Base-by-base conservation (phyloP, 164 flowering plant species). In the Euptelea pleiosperma region DNA sequence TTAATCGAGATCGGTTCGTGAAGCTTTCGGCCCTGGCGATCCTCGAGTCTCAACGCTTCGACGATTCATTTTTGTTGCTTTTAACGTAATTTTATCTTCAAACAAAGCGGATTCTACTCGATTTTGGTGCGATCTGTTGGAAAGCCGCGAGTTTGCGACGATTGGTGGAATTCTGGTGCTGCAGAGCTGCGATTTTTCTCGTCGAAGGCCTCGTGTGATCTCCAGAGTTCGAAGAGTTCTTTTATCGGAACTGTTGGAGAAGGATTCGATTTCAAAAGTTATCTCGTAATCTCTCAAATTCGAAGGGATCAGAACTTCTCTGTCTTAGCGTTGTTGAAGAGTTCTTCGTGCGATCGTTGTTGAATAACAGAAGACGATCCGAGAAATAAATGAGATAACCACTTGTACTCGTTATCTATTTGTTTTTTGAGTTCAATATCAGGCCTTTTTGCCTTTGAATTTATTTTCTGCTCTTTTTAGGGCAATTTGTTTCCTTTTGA, bases 401-500 rank as follows among this genome's bases (percentile, higher is more conserved):
- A 55, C 54, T 63, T 63, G 66, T 63, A 63, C 60, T 55, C 48
- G 16, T 29, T 40, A 9, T 51, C 21, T 48, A 33, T 44, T 45
- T 34, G 36, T 69, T 65, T 52, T 59, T 68, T 59, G 47, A 73
- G 74, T 68, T 71, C 44, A 73, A 80, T 70, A 72, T 46, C 64
- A 73, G 81, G 79, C 68, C 75, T 55, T 58, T 30, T 39, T 60
- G 82, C 71, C 79, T 50, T 66, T 64, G 56, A 57, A 36, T 56
- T 51, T 52, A 57, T 34, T n/a, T 68, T 53, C 29, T 45, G 30
- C 49, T 64, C 25, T 50, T 65, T 21, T 45, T 30, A 26, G 61
- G 54, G 30, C 21, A 30, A 50, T 24, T 55, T 62, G 31, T 57
- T 61, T 58, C 37, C 41, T 58, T 21, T 59, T 52, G 51, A 55